Percentiles rank a stretch among this genome's conserved stretches.
phyloP scores from a whole-genome alignment of 179 eudicot genomes.

The Carnegiea gigantea region DNA sequence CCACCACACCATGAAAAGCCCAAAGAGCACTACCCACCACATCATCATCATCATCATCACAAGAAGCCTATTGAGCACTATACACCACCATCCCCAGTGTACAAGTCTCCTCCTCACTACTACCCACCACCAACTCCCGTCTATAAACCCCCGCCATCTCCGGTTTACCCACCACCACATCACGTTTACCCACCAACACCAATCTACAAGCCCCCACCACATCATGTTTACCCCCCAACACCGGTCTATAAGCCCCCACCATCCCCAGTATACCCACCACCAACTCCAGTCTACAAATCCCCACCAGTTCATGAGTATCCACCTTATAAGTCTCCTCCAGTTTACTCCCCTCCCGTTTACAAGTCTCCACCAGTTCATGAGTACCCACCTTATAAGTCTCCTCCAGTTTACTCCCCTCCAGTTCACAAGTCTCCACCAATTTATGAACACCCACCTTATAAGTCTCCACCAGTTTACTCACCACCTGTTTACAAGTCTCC shows the following conservation, averaged over 20 bases:
- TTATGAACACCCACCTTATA: background rate
- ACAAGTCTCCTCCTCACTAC: background rate
- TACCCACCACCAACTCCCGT: background rate
- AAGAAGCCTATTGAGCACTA: background rate
- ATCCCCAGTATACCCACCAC: background rate
- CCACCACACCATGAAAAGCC: background rate
- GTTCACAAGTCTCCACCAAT: background rate
- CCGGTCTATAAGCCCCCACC: background rate
- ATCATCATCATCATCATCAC: background rate
- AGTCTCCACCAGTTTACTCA: background rate
- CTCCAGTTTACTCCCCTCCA: background rate
- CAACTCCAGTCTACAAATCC: background rate
- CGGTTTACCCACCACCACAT: background rate
- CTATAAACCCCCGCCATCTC: background rate
- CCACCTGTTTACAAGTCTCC: background rate
- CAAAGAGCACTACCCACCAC: background rate
- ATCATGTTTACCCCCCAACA: background rate
- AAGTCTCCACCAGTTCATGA: background rate
- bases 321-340: background rate
- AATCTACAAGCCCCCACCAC: background rate
- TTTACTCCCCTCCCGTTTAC: background rate
- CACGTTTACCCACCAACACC: background rate
- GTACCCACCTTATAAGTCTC: conserved; percentile 1
- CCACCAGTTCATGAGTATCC: background rate
- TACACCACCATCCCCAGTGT: background rate